phyloP scores from a whole-genome alignment of 805 yeast species.

The Kazachstania africana region DNA sequence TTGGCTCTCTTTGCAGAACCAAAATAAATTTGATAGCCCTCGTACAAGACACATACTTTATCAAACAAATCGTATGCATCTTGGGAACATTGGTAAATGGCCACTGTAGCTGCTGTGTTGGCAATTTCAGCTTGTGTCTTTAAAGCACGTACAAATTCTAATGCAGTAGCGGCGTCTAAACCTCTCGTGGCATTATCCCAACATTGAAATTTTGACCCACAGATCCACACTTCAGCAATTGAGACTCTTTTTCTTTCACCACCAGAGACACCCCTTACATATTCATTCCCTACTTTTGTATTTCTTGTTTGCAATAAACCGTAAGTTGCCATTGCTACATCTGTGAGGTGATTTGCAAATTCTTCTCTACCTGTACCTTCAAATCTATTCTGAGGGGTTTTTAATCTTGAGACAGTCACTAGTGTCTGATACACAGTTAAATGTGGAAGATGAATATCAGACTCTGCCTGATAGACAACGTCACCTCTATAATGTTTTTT shows the following conservation, averaged over 20 bases:
- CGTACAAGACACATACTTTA: constrained; percentile 47
- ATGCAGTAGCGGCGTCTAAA: constrained; percentile 73
- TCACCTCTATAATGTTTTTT: constrained; percentile 49
- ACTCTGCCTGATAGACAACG: constrained; percentile 60
- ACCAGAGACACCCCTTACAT: constrained; percentile 66
- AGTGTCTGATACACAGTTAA: constrained; percentile 57
- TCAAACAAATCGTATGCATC: constrained; percentile 54
- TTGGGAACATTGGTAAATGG: constrained; percentile 61
- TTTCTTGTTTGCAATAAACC: constrained; percentile 50
- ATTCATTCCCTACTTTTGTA: constrained; percentile 53
- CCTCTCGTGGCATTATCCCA: constrained; percentile 85
- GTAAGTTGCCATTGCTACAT: constrained; percentile 42
- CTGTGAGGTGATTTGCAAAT: constrained; percentile 42
- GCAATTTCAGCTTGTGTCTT: constrained; percentile 47
- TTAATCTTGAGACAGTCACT: constrained; percentile 46
- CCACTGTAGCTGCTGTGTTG: constrained; percentile 47
- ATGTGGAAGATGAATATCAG: constrained; percentile 61
- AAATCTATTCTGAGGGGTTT: constrained; percentile 52
- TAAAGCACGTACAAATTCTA: constrained; percentile 58
- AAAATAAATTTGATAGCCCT: constrained; percentile 50
- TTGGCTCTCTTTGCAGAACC: constrained; percentile 49
- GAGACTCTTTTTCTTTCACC: constrained; percentile 83
- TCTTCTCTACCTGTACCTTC: constrained; percentile 45
- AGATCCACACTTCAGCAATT: constrained; percentile 63
- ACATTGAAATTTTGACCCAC: constrained; percentile 52